Evolutionary conservation across 1,139 yeast genomes (phyloP).

Genomic region (Ashbya aceris): DNA sequence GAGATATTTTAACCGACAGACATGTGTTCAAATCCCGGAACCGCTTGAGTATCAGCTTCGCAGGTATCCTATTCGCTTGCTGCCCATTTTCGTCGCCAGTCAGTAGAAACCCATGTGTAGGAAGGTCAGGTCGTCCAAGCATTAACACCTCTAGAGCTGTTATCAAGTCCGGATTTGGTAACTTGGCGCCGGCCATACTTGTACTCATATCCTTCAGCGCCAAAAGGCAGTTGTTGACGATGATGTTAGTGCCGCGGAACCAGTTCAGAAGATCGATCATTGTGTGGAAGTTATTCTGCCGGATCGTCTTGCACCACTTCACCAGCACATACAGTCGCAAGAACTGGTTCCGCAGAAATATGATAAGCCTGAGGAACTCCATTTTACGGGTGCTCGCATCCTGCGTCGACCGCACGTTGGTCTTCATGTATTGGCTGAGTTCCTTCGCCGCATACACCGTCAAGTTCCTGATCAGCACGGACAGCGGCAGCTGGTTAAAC

Average conservation of each 20-base stretch:
- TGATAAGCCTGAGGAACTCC: slow-evolving; percentile 56
- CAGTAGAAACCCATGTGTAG: slow-evolving; percentile 46
- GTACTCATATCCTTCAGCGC: slow-evolving; percentile 52
- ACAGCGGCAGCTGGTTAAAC: slow-evolving; percentile 27
- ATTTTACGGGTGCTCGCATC: slow-evolving; percentile 54
- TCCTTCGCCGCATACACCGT: slow-evolving; percentile 29
- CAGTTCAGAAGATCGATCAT: slow-evolving; percentile 81
- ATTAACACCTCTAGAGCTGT: slow-evolving; percentile 81
- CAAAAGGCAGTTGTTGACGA: slow-evolving; percentile 55
- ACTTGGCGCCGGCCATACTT: slow-evolving; percentile 69
- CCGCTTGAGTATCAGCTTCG: slow-evolving; percentile 51
- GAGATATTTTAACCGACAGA: slow-evolving; percentile 66
- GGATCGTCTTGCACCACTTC: slow-evolving; percentile 65
- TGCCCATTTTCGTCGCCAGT: slow-evolving; percentile 20
- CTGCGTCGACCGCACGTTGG: slow-evolving; percentile 20
- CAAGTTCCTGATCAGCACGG: slow-evolving; percentile 26
- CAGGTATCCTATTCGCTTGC: slow-evolving; percentile 44
- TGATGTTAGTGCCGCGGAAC: slow-evolving; percentile 73
- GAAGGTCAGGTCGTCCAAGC: slow-evolving; percentile 67
- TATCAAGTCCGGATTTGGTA: slow-evolving; percentile 80
- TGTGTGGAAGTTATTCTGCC: slow-evolving; percentile 57
- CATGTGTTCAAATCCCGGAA: slow-evolving; percentile 64
- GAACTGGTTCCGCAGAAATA: slow-evolving; percentile 69
- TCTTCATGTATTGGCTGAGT: slow-evolving; percentile 28
- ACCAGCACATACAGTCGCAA: slow-evolving; percentile 73